Evolutionary conservation across 164 flowering plant genomes (phyloP), one percentile per base, ranked within the genome.

Genomic region (Dillenia suffruticosa): DNA sequence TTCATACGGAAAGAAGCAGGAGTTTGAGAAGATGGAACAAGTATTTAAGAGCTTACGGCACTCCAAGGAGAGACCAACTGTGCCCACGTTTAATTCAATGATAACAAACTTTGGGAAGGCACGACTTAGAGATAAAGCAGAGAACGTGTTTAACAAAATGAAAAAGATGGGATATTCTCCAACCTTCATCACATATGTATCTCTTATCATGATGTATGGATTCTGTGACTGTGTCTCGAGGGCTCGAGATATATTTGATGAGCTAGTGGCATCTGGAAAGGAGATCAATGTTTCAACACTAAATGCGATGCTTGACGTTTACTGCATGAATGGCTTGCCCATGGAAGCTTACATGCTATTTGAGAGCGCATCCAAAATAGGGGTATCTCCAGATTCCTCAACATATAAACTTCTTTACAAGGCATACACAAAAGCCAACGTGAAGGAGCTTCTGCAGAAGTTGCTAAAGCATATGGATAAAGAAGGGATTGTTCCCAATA

Each of bases 51-150:
- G 92, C 75, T 73, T 91, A 58, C 43, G 83, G 54, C 84, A 77
- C 4, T 91, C 97, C 56, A 89, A 88, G 74, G 92, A 83, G 73
- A 89, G 68, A 67, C 97, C 93, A 9, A 82, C 99, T 3, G 67
- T 89, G 58, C 92, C 96, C 49, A 94, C 99, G 16, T 94, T 91
- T 68, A 84, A 94, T 69, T 91, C 97, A 43, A 91, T 94, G 97
- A 94, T 94, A 52, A 66, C 76, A 13, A 91, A 84, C 63, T 94
- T 89, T 67, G 99, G 99, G 61, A 94, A 91, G 74, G 99, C 97
- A 17, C 76, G 97, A 50, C 90, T 80, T 16, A 75, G 79, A 57
- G 97, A 89, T 55, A 87, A 78, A 69, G 95, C 93, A 10, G 99
- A 91, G 67, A 26, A 61, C 15, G 73, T 79, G 22, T 82, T 76